phyloP scores from a whole-genome alignment of 768 basidiomycete species.

The Boletellus sp. region DNA sequence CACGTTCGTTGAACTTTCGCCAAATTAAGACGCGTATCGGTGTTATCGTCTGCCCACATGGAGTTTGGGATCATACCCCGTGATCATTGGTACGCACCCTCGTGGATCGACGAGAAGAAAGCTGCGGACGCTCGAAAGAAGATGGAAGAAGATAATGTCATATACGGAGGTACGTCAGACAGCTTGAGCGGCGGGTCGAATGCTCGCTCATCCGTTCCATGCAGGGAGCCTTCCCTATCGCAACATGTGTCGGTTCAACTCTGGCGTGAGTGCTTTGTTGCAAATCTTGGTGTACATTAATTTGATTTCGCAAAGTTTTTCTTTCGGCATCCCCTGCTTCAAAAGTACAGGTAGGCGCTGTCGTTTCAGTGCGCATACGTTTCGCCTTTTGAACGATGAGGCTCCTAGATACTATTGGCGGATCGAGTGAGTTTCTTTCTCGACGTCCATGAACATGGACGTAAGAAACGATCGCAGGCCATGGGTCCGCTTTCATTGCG shows the following conservation, averaged over 20 bases:
- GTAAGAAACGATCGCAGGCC: constrained; percentile 34
- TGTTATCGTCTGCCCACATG: constrained; percentile 43
- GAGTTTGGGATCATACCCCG: constrained; percentile 56
- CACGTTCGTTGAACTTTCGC: constrained; percentile 15
- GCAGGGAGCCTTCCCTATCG: constrained; percentile 40
- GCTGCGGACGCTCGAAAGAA: constrained; percentile 49
- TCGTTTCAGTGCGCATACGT: background rate
- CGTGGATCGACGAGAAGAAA: constrained; percentile 66
- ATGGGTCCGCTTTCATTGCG: constrained; percentile 51
- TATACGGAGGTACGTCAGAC: constrained; percentile 44
- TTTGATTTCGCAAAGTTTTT: constrained; percentile 41
- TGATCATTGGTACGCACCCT: constrained; percentile 67
- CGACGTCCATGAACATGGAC: constrained; percentile 36
- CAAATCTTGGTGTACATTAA: background rate
- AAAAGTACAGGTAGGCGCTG: constrained; percentile 27
- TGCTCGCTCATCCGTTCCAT: background rate
- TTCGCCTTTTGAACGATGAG: background rate
- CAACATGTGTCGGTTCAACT: constrained; percentile 78
- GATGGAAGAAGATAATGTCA: constrained; percentile 46
- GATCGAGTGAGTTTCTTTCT: constrained; percentile 21
- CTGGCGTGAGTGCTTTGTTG: constrained; percentile 44
- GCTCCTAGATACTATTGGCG: constrained; percentile 28
- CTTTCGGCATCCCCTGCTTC: constrained; percentile 34
- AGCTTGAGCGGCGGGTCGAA: background rate
- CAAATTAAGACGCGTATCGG: constrained; percentile 28